These are phyloP conservation scores for Coemansia javaensis DNA, from an alignment of 192 early-diverging fungal genomes.

Conservation along the genomic window DNA sequence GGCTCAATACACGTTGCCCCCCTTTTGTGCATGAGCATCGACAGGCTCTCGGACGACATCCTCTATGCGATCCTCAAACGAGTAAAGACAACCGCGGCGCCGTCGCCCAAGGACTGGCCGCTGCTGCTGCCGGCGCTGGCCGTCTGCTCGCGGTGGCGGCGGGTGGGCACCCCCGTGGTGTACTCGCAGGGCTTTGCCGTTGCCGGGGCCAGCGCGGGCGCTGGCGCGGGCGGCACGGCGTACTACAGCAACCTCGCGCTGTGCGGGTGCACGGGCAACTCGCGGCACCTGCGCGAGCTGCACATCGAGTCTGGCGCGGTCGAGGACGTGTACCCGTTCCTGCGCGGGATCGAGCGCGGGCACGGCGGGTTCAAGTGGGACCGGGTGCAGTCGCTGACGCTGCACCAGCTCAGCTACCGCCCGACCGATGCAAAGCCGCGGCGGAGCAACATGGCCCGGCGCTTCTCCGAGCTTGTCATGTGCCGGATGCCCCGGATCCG, in stretches of 20 bases:
- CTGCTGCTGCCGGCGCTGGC: background rate
- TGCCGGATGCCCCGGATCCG: background rate
- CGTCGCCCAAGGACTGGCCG: background rate
- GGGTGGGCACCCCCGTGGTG: background rate
- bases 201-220: background rate
- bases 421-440: background rate
- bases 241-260: slow-evolving; percentile 3
- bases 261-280: background rate
- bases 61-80: background rate
- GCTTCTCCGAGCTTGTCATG: background rate
- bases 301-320: slow-evolving; percentile 1
- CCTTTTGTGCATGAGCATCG: background rate
- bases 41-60: slow-evolving; percentile 2
- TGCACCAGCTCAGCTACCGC: slow-evolving; percentile 2
- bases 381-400: background rate
- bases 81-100: background rate
- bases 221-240: background rate
- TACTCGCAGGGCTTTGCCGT: slow-evolving; percentile 4
- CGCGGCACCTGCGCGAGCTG: background rate
- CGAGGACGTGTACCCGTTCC: background rate
- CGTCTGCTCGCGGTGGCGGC: slow-evolving; percentile 5
- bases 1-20: too few species aligned
- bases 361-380: background rate
- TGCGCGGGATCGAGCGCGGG: background rate
- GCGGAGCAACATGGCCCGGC: background rate